phyloP scores from a whole-genome alignment of 2,329 filamentous ascomycete species.

The Tolypocladium amazonense region DNA sequence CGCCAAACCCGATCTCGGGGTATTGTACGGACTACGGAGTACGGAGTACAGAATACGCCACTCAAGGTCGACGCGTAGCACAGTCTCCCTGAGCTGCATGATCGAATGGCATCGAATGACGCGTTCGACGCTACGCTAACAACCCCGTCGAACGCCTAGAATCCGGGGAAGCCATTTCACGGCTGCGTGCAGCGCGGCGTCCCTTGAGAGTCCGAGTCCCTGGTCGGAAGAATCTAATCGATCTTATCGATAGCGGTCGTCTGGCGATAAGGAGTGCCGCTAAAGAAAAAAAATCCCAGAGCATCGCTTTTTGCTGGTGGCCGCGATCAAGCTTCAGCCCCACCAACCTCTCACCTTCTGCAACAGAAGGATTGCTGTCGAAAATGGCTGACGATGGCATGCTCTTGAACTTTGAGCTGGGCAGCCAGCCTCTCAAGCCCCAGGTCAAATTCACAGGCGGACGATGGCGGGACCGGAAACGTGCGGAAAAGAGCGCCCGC shows the following conservation, averaged over 20 bases:
- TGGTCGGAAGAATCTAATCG: neutral
- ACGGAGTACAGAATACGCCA: too few species aligned
- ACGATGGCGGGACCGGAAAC: slow-evolving; percentile 82
- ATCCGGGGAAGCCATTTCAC: neutral
- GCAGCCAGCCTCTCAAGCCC: slow-evolving; percentile 52
- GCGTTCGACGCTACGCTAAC: neutral
- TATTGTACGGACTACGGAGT: too few species aligned
- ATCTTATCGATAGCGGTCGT: slow-evolving; percentile 12
- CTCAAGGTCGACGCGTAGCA: neutral
- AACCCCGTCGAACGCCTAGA: neutral
- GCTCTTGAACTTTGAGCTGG: slow-evolving; percentile 82
- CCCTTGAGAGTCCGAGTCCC: too few species aligned
- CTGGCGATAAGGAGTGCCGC: neutral
- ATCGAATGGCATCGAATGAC: neutral
- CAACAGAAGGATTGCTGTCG: neutral
- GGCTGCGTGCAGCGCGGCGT: neutral
- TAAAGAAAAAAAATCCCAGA: slow-evolving; percentile 9
- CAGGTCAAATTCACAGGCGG: slow-evolving; percentile 71
- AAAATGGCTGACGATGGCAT: slow-evolving; percentile 90
- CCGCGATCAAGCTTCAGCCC: slow-evolving; percentile 2
- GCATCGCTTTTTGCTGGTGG: slow-evolving; percentile 2
- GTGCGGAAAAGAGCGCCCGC: slow-evolving; percentile 38
- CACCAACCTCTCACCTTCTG: slow-evolving; percentile 1
- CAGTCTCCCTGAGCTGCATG: neutral
- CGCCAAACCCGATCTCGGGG: neutral